A percentile compares a stretch with the other conserved stretches of the same genome.
Evolutionary conservation across 129 eudicot species (phyloP).

Genomic region (Erigeron canadensis): DNA sequence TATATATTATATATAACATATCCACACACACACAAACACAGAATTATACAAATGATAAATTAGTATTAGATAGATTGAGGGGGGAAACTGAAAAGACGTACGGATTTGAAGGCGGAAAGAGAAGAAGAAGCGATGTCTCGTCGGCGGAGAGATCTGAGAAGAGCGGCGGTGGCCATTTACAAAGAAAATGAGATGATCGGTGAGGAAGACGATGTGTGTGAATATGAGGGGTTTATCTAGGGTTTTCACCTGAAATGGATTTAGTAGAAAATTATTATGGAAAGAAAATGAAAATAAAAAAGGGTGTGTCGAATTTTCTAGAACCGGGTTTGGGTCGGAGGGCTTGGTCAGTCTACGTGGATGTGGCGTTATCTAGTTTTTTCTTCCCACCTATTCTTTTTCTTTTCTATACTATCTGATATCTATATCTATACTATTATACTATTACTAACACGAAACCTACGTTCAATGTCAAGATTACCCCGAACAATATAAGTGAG

Average conservation of each 20-base stretch:
- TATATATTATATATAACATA: neutral
- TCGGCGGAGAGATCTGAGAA: conserved; percentile 70
- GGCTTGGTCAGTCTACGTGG: conserved; percentile 21
- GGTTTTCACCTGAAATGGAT: conserved; percentile 30
- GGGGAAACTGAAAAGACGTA: conserved; percentile 27
- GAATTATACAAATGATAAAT: neutral
- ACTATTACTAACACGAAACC: too few relatives aligned
- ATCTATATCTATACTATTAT: too few relatives aligned
- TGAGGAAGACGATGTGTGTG: neutral
- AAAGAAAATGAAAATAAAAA: neutral
- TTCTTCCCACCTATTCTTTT: too few relatives aligned
- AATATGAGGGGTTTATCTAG: conserved; percentile 37
- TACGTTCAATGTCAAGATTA: too few relatives aligned
- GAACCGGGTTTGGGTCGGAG: neutral
- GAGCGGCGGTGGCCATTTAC: conserved; percentile 60
- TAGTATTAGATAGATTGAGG: neutral
- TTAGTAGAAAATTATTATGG: too few relatives aligned
- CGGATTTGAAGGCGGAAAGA: conserved; percentile 58
- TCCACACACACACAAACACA: neutral
- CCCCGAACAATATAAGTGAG: too few relatives aligned
- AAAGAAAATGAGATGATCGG: conserved; percentile 5
- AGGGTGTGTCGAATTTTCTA: conserved; percentile 16
- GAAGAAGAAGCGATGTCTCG: conserved; percentile 55
- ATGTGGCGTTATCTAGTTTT: conserved; percentile 17
- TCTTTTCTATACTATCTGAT: too few relatives aligned